Base-by-base conservation (phyloP, 2,329 filamentous ascomycete species). In the Cladophialophora bantiana region DNA sequence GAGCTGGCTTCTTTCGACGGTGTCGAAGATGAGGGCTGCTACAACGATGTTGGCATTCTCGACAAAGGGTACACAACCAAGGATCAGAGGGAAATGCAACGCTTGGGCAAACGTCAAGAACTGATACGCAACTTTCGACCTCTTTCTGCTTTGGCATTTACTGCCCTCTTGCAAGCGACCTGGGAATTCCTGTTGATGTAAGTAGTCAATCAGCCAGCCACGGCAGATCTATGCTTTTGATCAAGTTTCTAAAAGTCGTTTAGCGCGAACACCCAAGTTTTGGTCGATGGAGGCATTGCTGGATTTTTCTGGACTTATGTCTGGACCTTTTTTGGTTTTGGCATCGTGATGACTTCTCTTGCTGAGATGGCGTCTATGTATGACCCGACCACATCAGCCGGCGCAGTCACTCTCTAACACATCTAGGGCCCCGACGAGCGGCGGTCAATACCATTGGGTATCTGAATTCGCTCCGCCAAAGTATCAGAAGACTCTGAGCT, bases 251-350 rank as follows among this genome's bases (percentile, higher is more conserved):
- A 54, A 58, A 36, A 31, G 3, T 42, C 45, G 54, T 38, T 61
- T 36, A 68, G 66, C 36, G 63, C 66, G 35, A 66, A 57, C 31
- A 65, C 62, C 18, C 59, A 60, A 26, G 68, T 65, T 34, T 32
- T 71, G 18, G 56, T 68, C 36, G 63, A 69, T 60, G 70, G 70
- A 4, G 70, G 70, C 32, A 32, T 66, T 26, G 63, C 68, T 34
- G 69, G 64, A 7, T 62, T 77, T 54, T 71, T 76, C 53, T 77
- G 74, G 65, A 72, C 75, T 0, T 78, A 74, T 62, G 66, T 80
- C 4, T 77, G 76, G 73, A 78, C 89, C 34, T 79, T 90, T 20
- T 87, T 94, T 7, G 89, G 90, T 0, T 85, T 90, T 32, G 89
- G 90, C 6, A 89, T 88, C 31, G 83, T 94, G 18, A 75, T 79